phyloP scores from a whole-genome alignment of 2,329 filamentous ascomycete genomes.

The Diplodia corticola region DNA sequence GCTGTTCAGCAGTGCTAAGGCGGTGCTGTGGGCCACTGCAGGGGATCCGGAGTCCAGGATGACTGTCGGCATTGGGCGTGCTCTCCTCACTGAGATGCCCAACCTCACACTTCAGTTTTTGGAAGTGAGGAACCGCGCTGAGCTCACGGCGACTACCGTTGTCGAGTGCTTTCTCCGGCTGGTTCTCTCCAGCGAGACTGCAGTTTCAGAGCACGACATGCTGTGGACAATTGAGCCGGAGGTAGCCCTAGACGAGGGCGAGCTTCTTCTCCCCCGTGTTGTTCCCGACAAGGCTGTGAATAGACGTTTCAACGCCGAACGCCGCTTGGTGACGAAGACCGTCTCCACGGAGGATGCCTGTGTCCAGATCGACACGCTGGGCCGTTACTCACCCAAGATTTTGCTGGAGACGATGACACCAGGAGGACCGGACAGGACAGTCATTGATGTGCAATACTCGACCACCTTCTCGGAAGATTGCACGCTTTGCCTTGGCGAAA shows the following conservation, averaged over 20 bases:
- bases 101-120: constrained; percentile 28
- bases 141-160: neutral
- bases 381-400: neutral
- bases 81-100: constrained; percentile 25
- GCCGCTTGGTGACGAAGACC: neutral
- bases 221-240: constrained; percentile 13
- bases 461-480: neutral
- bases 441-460: neutral
- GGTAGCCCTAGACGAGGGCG: neutral
- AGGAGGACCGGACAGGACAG: neutral
- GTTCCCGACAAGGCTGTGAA: neutral
- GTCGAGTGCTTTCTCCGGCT: constrained; percentile 3
- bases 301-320: neutral
- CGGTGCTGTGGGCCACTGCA: constrained; percentile 2
- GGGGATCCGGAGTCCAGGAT: neutral
- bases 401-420: neutral
- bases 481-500: neutral
- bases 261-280: neutral
- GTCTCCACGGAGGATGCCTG: neutral
- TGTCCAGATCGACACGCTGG: neutral
- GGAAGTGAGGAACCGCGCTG: constrained; percentile 24
- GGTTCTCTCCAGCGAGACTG: neutral
- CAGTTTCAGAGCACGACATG: neutral
- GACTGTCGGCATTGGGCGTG: constrained; percentile 27
- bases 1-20: neutral